phyloP scores from a whole-genome alignment of 305 asterid genomes.

The Ilex paraguariensis region DNA sequence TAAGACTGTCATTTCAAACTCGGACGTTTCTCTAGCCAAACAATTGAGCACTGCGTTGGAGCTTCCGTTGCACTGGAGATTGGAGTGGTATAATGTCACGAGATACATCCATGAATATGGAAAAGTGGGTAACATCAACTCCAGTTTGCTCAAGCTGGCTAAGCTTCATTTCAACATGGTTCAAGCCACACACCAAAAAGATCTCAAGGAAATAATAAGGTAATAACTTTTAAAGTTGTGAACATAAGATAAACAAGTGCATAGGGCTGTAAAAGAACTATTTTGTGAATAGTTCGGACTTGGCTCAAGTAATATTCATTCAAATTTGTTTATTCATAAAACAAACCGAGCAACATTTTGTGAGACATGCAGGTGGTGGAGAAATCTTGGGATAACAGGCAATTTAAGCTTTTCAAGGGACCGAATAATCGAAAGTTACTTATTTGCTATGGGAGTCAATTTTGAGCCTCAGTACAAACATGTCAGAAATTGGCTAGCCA shows the following conservation, averaged over 20 bases:
- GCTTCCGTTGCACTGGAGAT: constrained; percentile 23
- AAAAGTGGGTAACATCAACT: background rate
- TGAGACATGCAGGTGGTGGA: constrained; percentile 50
- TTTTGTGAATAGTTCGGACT: no score
- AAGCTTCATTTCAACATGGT: constrained; percentile 29
- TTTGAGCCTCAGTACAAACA: constrained; percentile 42
- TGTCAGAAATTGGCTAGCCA: constrained; percentile 55
- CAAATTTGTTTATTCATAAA: no score
- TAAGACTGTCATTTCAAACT: background rate
- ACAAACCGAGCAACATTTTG: background rate
- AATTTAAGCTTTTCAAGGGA: constrained; percentile 50
- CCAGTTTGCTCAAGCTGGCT: constrained; percentile 21
- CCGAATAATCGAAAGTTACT: constrained; percentile 54
- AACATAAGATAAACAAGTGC: no score
- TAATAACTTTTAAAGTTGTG: background rate
- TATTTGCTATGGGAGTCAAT: constrained; percentile 63
- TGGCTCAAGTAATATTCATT: no score
- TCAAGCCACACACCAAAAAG: constrained; percentile 33
- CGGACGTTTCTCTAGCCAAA: no score
- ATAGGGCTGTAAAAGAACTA: no score
- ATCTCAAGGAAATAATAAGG: constrained; percentile 32
- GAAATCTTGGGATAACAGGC: constrained; percentile 26
- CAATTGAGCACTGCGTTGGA: background rate
- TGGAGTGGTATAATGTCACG: constrained; percentile 31
- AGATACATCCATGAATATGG: constrained; percentile 11